Base-by-base conservation (phyloP, 176 grass and related monocot genomes). In the Paspalum notatum region DNA sequence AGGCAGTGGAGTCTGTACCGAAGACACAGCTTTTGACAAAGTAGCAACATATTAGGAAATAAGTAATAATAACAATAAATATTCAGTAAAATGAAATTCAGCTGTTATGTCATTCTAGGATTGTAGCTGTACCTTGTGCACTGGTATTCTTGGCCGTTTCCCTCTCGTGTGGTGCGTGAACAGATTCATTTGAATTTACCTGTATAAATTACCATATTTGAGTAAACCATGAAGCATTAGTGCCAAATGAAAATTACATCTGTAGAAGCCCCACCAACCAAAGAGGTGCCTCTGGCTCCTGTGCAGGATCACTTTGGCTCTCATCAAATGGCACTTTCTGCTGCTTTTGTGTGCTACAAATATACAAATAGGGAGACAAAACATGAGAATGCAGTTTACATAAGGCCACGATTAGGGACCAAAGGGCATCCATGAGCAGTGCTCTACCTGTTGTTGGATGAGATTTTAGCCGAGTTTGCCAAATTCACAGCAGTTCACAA, bases 261-360 rank as follows among this genome's bases (percentile, higher is more conserved):
- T 49, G 57, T 59, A 51, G 66, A 64, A 63, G 48, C 52, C 85
- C 45, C 87, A 90, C 91, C 81, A 84, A 68, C 27, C 43, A 82
- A 44, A 24, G 74, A 77, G 76, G 32, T 69, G 42, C 16, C 37
- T 82, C 73, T 24, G 18, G n/a, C 21, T 83, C 74, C 27, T 72
- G 85, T 71, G 47, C 40, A 17, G 53, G 55, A 58, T 82, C 14
- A 71, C 45, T 41, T 68, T 50, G 60, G 72, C 26, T 51, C 68
- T 57, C 62, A 22, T 78, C 58, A 60, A 73, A 66, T 0, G 60
- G 88, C 18, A 63, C 37, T 82, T 90, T 74, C 32, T 59, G 85
- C 52, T 84, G 72, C 64, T 85, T 72, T 50, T 6, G 21, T 3
- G 14, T 8, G 47, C 91, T 93, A 68, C 77, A 70, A 45, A 66